Evolutionary conservation across 345 rosid species (phyloP).

Genomic region (Isatis tinctoria): DNA sequence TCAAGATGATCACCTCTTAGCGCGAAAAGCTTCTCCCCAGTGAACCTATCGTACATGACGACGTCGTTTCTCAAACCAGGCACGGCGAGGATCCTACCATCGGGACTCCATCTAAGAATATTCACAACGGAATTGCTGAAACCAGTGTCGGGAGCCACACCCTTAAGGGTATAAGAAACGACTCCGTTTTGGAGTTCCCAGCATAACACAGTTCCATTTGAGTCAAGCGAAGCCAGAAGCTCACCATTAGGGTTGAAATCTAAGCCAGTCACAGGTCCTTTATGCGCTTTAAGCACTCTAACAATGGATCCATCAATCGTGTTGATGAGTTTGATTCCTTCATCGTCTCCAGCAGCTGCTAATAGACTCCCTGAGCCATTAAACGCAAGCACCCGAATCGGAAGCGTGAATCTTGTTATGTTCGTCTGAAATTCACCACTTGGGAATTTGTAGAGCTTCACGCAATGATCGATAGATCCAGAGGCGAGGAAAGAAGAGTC

Average conservation of each 20-base stretch:
- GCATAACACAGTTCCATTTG: constrained; percentile 68
- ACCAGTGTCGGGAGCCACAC: constrained; percentile 63
- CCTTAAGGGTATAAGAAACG: constrained; percentile 53
- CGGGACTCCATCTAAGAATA: constrained; percentile 87
- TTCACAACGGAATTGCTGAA: constrained; percentile 57
- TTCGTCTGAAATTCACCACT: constrained; percentile 94
- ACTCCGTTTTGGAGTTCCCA: constrained; percentile 88
- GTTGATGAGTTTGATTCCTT: constrained; percentile 89
- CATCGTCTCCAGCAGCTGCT: constrained; percentile 98
- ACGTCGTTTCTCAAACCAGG: constrained; percentile 87
- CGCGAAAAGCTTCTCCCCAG: constrained; percentile 79
- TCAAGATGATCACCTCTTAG: constrained; percentile 78
- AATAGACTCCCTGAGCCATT: constrained; percentile 83
- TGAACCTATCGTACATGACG: constrained; percentile 89
- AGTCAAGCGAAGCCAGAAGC: constrained; percentile 80
- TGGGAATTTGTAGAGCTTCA: constrained; percentile 97
- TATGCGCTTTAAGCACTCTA: constrained; percentile 83
- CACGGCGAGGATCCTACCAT: constrained; percentile 80
- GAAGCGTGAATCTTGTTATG: constrained; percentile 86
- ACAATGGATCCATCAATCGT: constrained; percentile 91
- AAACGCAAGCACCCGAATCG: constrained; percentile 79
- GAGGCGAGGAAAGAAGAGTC: constrained; percentile 94
- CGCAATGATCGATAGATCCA: constrained; percentile 90
- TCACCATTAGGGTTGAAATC: constrained; percentile 80
- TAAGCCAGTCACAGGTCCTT: constrained; percentile 78